These are phyloP conservation scores for Ramichloridium luteum DNA, from an alignment of 2,329 filamentous ascomycete species.

Conservation along the genomic window DNA sequence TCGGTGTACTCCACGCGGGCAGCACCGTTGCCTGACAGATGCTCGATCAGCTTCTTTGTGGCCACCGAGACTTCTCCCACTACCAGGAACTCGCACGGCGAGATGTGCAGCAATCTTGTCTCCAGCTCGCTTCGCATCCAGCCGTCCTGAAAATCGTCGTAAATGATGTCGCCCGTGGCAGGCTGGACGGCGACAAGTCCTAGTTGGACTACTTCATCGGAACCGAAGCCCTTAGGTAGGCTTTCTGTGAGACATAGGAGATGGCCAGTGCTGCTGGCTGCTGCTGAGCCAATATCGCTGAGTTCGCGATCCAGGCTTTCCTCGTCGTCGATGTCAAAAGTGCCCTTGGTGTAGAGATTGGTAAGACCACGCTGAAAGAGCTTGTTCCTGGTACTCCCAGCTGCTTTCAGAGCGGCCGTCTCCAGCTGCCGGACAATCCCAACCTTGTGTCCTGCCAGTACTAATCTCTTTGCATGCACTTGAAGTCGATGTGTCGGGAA, in stretches of 20 bases:
- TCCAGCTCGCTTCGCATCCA: constrained; percentile 97
- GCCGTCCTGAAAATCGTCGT: constrained; percentile 90
- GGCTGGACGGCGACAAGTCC: constrained; percentile 91
- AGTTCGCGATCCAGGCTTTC: constrained; percentile 53
- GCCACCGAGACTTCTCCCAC: constrained; percentile 82
- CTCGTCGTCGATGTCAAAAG: constrained; percentile 80
- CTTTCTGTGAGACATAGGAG: constrained; percentile 83
- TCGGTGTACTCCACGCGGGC: constrained; percentile 41
- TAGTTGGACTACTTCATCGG: constrained; percentile 85
- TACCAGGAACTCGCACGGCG: constrained; percentile 87
- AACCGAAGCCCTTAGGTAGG: constrained; percentile 65
- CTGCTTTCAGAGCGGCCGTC: constrained; percentile 90
- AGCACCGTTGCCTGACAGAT: constrained; percentile 79
- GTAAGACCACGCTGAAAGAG: constrained; percentile 89
- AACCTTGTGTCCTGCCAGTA: constrained; percentile 88
- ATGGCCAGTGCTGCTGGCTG: constrained; percentile 61
- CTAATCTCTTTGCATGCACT: constrained; percentile 86
- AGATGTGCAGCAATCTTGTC: constrained; percentile 86
- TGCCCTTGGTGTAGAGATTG: constrained; percentile 95
- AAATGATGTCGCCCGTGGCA: constrained; percentile 87
- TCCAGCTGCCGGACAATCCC: constrained; percentile 90
- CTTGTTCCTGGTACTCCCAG: constrained; percentile 82
- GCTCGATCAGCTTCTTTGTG: constrained; percentile 82
- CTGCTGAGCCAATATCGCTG: constrained; percentile 14
- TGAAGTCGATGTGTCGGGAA: constrained; percentile 84